Base-by-base conservation (phyloP, 768 basidiomycete species). In the Bullera alba region DNA sequence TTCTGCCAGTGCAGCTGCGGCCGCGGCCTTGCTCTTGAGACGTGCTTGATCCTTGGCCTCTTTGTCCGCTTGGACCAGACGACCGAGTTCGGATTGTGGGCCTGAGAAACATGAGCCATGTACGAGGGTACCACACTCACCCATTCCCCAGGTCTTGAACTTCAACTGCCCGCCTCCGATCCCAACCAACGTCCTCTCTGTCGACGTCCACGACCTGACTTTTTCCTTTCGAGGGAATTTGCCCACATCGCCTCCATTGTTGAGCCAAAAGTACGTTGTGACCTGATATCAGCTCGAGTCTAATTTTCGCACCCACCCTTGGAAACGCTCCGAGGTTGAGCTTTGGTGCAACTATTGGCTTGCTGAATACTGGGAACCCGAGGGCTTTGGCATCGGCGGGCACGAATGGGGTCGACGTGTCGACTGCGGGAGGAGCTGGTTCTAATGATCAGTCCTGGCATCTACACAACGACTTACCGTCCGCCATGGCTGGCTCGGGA, bases 221-320 rank as follows among this genome's bases (percentile, higher is more conserved):
- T 42, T 51, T 41, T 67, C 65, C 43, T 62, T 67, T 21, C 65
- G 47, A 1, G 61, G 61, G 50, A 67, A 67, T 10, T 48, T 48
- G 6, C 50, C 53, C 6, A 53, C 32, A 49, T 67, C 61, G 7
- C 64, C 64, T 14, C 61, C 64, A 28, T 66, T 64, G 29, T 50
- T 46, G 14, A 51, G 65, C 5, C 54, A 53, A 35, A 67, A 67
- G 35, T 52, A 55, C 37, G 54, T 48, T 1, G 65, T 67, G 21
- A 67, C 60, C 60, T 63, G 46, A 6, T 25, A 25, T 14, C 10
- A 12, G 42, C 15, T 10, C 10, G 45, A 22, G 7, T 15, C 5
- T 23, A 16, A 27, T 5, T 16, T 17, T 22, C 21, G 35, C 5
- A 42, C 63, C 52, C 36, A 62, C 64, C 39, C 48, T 64, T 42